Percentiles rank a stretch among this genome's conserved stretches.
Evolutionary conservation across 768 basidiomycete species (phyloP).

Genomic region (Leccinum disarticulatum): DNA sequence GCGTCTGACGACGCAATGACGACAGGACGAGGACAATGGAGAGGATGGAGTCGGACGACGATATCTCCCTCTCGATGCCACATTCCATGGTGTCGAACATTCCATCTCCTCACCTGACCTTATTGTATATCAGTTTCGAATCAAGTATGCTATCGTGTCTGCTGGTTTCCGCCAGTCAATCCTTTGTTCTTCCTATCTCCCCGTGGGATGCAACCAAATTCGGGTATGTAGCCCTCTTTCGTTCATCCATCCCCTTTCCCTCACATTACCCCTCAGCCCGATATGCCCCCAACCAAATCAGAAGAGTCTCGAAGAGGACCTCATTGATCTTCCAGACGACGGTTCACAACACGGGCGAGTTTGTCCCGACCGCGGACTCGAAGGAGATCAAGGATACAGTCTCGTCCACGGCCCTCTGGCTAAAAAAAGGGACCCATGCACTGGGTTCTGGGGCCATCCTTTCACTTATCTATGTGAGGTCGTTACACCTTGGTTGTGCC

Average conservation of each 20-base stretch:
- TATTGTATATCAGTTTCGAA: constrained; percentile 69
- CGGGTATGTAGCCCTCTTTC: constrained; percentile 49
- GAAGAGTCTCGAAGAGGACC: constrained; percentile 53
- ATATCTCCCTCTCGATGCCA: constrained; percentile 56
- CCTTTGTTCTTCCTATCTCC: constrained; percentile 56
- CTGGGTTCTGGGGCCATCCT: too few species aligned
- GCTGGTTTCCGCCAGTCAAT: constrained; percentile 75
- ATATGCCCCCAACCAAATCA: constrained; percentile 68
- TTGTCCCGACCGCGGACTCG: too few species aligned
- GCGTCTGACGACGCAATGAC: too few species aligned
- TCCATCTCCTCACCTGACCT: constrained; percentile 52
- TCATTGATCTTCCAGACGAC: constrained; percentile 61
- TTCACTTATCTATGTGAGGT: too few species aligned
- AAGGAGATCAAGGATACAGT: too few species aligned
- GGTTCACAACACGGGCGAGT: too few species aligned
- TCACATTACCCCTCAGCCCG: constrained; percentile 44
- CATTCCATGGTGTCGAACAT: constrained; percentile 68
- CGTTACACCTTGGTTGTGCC: too few species aligned
- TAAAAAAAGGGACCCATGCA: too few species aligned
- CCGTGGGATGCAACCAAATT: constrained; percentile 60
- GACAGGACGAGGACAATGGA: too few species aligned
- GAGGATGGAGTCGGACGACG: too few species aligned
- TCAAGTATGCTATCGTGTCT: constrained; percentile 74
- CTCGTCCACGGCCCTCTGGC: too few species aligned
- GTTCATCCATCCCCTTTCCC: neutral